phyloP scores from a whole-genome alignment of 2,329 filamentous ascomycete species.

The Phialocephala subalpina region DNA sequence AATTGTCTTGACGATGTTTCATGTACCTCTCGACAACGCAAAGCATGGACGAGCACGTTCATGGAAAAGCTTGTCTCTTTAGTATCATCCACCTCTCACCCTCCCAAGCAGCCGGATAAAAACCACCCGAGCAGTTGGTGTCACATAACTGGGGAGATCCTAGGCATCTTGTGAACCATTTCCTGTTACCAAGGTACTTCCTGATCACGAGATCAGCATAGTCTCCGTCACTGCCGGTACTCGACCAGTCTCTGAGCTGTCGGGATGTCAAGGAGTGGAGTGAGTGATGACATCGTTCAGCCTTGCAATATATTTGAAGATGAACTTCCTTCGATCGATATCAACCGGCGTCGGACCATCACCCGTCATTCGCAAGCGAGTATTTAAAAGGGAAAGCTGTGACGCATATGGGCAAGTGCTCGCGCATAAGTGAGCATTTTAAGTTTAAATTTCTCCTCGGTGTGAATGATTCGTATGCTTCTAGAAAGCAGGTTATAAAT shows the following conservation, averaged over 20 bases:
- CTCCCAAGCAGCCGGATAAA: conserved; percentile 6
- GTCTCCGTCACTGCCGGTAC: not conserved
- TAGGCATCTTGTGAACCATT: conserved; percentile 4
- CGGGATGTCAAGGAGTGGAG: not conserved
- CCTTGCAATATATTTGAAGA: conserved; percentile 1
- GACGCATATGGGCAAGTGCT: conserved; percentile 1
- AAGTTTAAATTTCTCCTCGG: not conserved
- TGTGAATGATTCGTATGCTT: not conserved
- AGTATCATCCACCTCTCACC: not conserved
- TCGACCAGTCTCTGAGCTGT: not conserved
- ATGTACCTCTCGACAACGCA: conserved; percentile 13
- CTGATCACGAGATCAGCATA: not conserved
- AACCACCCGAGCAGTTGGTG: conserved; percentile 5
- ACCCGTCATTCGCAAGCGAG: conserved; percentile 1
- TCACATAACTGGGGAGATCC: conserved; percentile 2
- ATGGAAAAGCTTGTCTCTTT: conserved; percentile 14
- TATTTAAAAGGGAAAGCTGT: not conserved
- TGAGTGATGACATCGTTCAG: not conserved
- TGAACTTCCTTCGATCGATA: not conserved
- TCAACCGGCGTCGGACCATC: conserved; percentile 7
- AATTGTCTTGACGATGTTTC: conserved; percentile 28
- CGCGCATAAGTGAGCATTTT: not conserved
- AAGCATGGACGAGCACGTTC: conserved; percentile 6
- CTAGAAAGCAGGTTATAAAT: not conserved
- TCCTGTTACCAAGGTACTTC: not conserved